Evolutionary conservation across 2,329 filamentous ascomycete genomes (phyloP).

Genomic region (Aspergillus persii): DNA sequence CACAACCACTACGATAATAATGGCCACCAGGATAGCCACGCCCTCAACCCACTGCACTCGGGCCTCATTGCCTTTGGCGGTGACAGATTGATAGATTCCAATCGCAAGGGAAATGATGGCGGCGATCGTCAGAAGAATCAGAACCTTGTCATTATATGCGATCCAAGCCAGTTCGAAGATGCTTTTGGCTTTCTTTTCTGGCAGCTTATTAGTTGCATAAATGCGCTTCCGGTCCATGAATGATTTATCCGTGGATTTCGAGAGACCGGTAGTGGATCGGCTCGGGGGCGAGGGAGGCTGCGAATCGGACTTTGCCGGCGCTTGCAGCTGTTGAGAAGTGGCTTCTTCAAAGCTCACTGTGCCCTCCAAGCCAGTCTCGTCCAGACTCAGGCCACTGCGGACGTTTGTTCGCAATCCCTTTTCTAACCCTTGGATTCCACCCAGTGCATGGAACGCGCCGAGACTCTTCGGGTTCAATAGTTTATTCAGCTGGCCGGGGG

Average conservation of each 20-base stretch:
- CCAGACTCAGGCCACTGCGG: constrained; percentile 64
- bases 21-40: constrained; percentile 74
- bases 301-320: constrained; percentile 30
- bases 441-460: constrained; percentile 70
- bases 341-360: constrained; percentile 67
- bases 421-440: constrained; percentile 69
- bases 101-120: constrained; percentile 72
- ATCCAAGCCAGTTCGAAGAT: constrained; percentile 73
- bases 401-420: constrained; percentile 69
- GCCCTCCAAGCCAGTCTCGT: constrained; percentile 66
- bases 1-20: constrained; percentile 71
- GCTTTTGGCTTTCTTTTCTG: constrained; percentile 66
- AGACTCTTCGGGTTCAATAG: constrained; percentile 77
- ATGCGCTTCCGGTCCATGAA: constrained; percentile 67
- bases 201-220: constrained; percentile 67
- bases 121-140: constrained; percentile 68
- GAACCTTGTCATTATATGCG: constrained; percentile 77
- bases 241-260: constrained; percentile 33
- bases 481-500: constrained; percentile 71
- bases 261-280: constrained; percentile 14
- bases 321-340: constrained; percentile 24
- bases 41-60: constrained; percentile 79
- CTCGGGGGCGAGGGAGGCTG: constrained; percentile 15
- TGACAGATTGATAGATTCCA: constrained; percentile 70
- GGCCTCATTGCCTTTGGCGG: constrained; percentile 51